These are phyloP conservation scores for Pleurotus giganteus DNA, from an alignment of 768 basidiomycete species.

Conservation along the genomic window DNA sequence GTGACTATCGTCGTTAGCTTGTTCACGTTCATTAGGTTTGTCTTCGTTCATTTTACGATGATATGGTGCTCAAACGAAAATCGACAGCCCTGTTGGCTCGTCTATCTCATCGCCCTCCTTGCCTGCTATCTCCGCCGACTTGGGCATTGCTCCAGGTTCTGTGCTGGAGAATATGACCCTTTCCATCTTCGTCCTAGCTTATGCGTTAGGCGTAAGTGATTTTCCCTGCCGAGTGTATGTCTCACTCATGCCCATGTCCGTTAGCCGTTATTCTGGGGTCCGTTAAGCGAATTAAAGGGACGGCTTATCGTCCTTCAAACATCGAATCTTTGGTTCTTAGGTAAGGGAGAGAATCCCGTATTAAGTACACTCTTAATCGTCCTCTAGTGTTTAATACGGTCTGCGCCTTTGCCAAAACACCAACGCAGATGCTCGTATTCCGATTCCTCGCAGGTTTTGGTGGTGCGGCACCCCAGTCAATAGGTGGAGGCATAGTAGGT, in stretches of 20 bases:
- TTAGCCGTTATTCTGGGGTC: conserved; percentile 37
- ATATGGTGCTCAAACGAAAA: neutral
- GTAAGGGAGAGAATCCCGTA: conserved; percentile 34
- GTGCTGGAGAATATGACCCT: conserved; percentile 37
- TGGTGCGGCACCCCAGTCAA: conserved; percentile 59
- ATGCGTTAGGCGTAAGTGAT: conserved; percentile 30
- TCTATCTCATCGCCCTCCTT: conserved; percentile 26
- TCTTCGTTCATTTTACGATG: neutral
- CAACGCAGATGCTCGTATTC: conserved; percentile 53
- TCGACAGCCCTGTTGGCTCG: conserved; percentile 28
- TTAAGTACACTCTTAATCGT: neutral
- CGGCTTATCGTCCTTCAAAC: conserved; percentile 49
- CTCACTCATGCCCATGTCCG: neutral
- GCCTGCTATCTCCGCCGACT: conserved; percentile 24
- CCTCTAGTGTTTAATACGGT: conserved; percentile 41
- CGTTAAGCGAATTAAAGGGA: conserved; percentile 37
- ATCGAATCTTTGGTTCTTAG: conserved; percentile 57
- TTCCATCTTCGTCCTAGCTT: conserved; percentile 42
- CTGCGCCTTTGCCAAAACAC: conserved; percentile 50
- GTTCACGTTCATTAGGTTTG: conserved; percentile 49
- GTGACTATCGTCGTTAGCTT: conserved; percentile 48
- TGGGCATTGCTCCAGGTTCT: conserved; percentile 27
- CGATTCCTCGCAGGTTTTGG: conserved; percentile 65
- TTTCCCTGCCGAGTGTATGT: neutral
- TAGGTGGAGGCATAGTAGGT: conserved; percentile 56